phyloP scores from a whole-genome alignment of 345 rosid genomes.

The Pugionium dolabratum region DNA sequence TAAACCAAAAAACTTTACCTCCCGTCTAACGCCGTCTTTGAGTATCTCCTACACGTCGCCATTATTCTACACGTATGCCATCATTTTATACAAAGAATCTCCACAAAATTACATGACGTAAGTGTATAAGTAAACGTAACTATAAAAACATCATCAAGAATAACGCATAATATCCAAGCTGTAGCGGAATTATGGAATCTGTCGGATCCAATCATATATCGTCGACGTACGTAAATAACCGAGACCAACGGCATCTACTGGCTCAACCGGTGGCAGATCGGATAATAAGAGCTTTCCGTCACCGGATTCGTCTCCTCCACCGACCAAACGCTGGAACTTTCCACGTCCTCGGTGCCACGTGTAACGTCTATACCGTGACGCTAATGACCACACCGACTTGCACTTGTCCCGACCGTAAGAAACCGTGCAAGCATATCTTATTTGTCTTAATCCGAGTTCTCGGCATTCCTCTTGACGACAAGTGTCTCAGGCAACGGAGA shows the following conservation, averaged over 20 bases:
- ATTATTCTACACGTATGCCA: conserved; percentile 57
- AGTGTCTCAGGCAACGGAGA: conserved; percentile 59
- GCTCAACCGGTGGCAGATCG: conserved; percentile 60
- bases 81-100: conserved; percentile 51
- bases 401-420: conserved; percentile 84
- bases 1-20: conserved; percentile 24
- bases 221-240: conserved; percentile 10
- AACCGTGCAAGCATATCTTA: conserved; percentile 83
- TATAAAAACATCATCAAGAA: too few relatives aligned
- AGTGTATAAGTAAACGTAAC: not conserved
- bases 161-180: too few relatives aligned
- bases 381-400: conserved; percentile 60
- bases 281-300: conserved; percentile 67
- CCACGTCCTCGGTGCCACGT: conserved; percentile 80
- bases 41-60: conserved; percentile 41
- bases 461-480: conserved; percentile 64
- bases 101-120: conserved; percentile 25
- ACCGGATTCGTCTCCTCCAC: conserved; percentile 67
- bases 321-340: conserved; percentile 53
- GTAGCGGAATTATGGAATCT: conserved; percentile 49
- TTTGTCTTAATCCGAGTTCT: conserved; percentile 72
- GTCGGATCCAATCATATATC: conserved; percentile 46
- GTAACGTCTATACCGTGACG: conserved; percentile 79
- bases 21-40: conserved; percentile 37
- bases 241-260: conserved; percentile 30